These are phyloP conservation scores for Paramecium caudatum DNA, from an alignment of 73 alveolate species.

Conservation along the genomic window DNA sequence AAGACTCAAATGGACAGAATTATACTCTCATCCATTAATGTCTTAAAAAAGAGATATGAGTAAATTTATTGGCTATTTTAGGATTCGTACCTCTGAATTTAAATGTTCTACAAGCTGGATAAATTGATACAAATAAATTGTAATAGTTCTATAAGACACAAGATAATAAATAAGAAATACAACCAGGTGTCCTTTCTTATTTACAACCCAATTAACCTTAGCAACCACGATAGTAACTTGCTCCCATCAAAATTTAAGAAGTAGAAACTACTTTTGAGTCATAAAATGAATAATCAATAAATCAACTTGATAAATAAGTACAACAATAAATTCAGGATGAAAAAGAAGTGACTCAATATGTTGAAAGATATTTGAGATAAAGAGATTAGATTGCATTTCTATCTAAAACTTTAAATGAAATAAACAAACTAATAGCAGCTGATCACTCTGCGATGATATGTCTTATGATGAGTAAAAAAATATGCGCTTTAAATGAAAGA, in stretches of 20 bases:
- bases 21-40: constrained; percentile 37
- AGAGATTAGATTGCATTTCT: constrained; percentile 47
- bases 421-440: not conserved
- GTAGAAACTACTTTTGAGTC: too few species aligned
- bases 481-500: not conserved
- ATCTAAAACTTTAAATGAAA: constrained; percentile 34
- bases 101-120: not conserved
- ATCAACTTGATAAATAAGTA: not conserved
- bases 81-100: not conserved
- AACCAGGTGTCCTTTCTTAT: too few species aligned
- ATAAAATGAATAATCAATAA: constrained; percentile 45
- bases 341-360: not conserved
- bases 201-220: too few species aligned
- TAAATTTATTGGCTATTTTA: not conserved
- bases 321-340: not conserved
- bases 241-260: too few species aligned
- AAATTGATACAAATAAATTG: constrained; percentile 21
- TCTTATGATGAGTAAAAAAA: not conserved
- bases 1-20: constrained; percentile 39
- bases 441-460: not conserved
- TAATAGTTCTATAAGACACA: constrained; percentile 1
- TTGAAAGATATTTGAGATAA: constrained; percentile 30
- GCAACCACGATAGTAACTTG: too few species aligned
- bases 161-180: too few species aligned
- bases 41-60: constrained; percentile 30